A percentile compares a stretch with the other conserved stretches of the same genome.
These are phyloP conservation scores for Saccharomyces hybrid DNA, from an alignment of 1,139 yeast genomes.

Conservation along the genomic window DNA sequence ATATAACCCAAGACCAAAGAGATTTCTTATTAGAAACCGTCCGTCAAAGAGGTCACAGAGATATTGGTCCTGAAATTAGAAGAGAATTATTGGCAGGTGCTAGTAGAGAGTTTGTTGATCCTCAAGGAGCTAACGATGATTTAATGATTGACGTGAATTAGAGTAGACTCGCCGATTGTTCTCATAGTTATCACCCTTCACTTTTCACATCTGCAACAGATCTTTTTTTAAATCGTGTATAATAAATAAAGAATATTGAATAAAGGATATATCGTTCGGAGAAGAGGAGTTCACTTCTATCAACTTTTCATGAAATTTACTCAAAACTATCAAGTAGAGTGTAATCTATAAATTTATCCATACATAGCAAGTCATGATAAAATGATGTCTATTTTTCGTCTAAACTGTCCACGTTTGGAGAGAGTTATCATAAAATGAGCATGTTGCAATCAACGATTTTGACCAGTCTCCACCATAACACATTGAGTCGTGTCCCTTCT, in stretches of 20 bases:
- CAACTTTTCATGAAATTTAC: background rate
- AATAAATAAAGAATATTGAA: background rate
- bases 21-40: slow-evolving; percentile 87
- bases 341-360: background rate
- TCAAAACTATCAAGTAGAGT: background rate
- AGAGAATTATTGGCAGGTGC: slow-evolving; percentile 84
- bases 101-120: slow-evolving; percentile 37
- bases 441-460: slow-evolving; percentile 53
- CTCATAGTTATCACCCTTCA: background rate
- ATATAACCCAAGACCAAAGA: slow-evolving; percentile 93
- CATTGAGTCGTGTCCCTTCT: slow-evolving; percentile 79
- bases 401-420: slow-evolving; percentile 58
- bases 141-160: slow-evolving; percentile 29
- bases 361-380: background rate
- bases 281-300: background rate
- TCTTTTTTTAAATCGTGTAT: background rate
- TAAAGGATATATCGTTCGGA: background rate
- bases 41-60: slow-evolving; percentile 80
- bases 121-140: slow-evolving; percentile 21
- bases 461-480: slow-evolving; percentile 94
- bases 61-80: slow-evolving; percentile 89
- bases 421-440: slow-evolving; percentile 83
- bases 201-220: background rate
- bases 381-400: background rate
- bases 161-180: background rate